Conservation (phyloP, 1,284 basidiomycete genomes). For the Volvariella surrecta region DNA sequence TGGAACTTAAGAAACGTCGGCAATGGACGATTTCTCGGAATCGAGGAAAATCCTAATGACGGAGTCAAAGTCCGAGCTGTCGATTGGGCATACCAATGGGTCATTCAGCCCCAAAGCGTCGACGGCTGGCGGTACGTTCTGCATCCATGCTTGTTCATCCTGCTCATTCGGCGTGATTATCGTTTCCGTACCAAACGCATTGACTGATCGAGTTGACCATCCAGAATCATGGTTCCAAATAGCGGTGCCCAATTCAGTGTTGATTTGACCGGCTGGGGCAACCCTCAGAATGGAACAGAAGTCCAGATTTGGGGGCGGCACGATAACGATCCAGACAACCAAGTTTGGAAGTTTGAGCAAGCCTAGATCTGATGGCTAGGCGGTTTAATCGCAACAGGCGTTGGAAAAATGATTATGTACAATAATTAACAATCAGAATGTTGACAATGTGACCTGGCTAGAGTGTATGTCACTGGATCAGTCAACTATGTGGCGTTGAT, state of each 20-base stretch:
- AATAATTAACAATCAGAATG: no score
- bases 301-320: background rate
- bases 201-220: background rate
- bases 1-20: background rate
- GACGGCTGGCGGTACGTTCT: background rate
- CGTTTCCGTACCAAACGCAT: background rate
- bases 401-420: no score
- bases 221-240: background rate
- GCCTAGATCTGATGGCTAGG: no score
- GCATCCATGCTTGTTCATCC: background rate
- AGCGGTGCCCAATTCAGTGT: background rate
- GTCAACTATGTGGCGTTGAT: no score
- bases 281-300: background rate
- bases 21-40: background rate
- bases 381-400: no score
- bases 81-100: background rate
- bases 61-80: background rate
- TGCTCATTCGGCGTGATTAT: background rate
- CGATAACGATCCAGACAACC: background rate
- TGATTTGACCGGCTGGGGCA: constrained; percentile 1
- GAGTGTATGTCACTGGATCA: no score
- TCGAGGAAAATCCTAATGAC: background rate
- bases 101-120: background rate
- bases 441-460: no score
- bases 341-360: background rate